Evolutionary conservation across 768 basidiomycete genomes (phyloP).

Genomic region (Lactarius hatsudake): DNA sequence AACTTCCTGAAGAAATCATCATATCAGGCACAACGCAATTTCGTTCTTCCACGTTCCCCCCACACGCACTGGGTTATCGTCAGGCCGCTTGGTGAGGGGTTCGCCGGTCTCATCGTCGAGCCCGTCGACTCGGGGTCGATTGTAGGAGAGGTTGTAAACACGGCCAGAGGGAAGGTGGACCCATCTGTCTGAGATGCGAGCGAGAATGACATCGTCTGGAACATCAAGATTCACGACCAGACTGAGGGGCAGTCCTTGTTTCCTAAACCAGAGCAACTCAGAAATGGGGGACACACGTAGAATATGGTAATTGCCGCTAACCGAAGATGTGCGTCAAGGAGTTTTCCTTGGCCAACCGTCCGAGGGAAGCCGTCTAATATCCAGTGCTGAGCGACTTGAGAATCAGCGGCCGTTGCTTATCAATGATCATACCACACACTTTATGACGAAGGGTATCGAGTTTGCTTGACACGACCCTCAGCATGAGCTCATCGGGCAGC

Average conservation of each 20-base stretch:
- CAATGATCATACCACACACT: slow-evolving; percentile 40
- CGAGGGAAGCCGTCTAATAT: slow-evolving; percentile 92
- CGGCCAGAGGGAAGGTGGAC: slow-evolving; percentile 85
- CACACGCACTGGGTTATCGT: slow-evolving; percentile 78
- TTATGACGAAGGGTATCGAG: slow-evolving; percentile 63
- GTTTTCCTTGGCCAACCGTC: slow-evolving; percentile 77
- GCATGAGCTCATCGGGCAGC: slow-evolving; percentile 75
- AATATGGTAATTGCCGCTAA: slow-evolving; percentile 34
- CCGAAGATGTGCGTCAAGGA: slow-evolving; percentile 76
- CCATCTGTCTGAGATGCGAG: slow-evolving; percentile 88
- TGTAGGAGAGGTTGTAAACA: slow-evolving; percentile 88
- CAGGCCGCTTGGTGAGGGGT: slow-evolving; percentile 80
- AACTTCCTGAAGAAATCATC: slow-evolving; percentile 50
- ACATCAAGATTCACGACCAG: slow-evolving; percentile 86
- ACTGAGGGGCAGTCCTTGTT: slow-evolving; percentile 62
- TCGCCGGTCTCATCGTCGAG: slow-evolving; percentile 87
- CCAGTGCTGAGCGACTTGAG: slow-evolving; percentile 61
- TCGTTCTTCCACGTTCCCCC: slow-evolving; percentile 10
- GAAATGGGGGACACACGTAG: background rate
- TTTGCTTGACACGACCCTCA: slow-evolving; percentile 71
- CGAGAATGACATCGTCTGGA: slow-evolving; percentile 80
- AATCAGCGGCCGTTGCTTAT: background rate
- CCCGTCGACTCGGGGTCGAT: slow-evolving; percentile 75
- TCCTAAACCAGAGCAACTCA: slow-evolving; percentile 41
- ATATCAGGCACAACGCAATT: slow-evolving; percentile 5